Percentiles rank a stretch among this genome's conserved stretches.
These are phyloP conservation scores for Meripilus lineatus DNA, from an alignment of 1,284 basidiomycete genomes.

Conservation along the genomic window DNA sequence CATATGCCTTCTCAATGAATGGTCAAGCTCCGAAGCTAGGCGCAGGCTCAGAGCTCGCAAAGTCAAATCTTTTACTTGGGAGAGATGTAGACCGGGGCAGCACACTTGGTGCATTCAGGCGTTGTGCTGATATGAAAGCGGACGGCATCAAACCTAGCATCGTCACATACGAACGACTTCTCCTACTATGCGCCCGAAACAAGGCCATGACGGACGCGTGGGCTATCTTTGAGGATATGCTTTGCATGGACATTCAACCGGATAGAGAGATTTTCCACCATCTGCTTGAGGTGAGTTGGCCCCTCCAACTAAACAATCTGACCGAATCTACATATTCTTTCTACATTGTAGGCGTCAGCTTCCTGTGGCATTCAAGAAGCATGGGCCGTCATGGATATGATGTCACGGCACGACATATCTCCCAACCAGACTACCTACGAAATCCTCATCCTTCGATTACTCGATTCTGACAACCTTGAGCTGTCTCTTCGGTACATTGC, in stretches of 20 bases:
- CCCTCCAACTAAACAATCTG: neutral
- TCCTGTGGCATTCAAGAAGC: conserved; percentile 17
- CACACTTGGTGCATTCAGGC: conserved; percentile 3
- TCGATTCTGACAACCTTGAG: conserved; percentile 51
- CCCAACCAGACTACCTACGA: conserved; percentile 52
- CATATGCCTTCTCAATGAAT: neutral
- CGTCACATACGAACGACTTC: conserved; percentile 50
- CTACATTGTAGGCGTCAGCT: conserved; percentile 17
- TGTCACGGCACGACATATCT: conserved; percentile 43
- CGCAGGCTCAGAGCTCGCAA: neutral
- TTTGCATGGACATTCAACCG: conserved; percentile 49
- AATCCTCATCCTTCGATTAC: conserved; percentile 45
- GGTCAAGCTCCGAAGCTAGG: neutral
- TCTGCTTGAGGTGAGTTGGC: conserved; percentile 51
- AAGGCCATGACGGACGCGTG: conserved; percentile 47
- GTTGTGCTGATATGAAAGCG: conserved; percentile 52
- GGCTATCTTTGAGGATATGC: conserved; percentile 74
- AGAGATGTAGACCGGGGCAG: conserved; percentile 1
- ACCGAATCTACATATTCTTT: neutral
- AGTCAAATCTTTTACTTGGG: conserved; percentile 8
- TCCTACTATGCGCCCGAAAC: conserved; percentile 41
- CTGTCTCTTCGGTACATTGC: conserved; percentile 52
- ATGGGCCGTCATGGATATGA: conserved; percentile 34
- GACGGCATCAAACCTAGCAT: conserved; percentile 44
- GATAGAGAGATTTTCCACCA: conserved; percentile 57